Conservation (phyloP, 2,329 filamentous ascomycete species). For the Cladophialophora carrionii region DNA sequence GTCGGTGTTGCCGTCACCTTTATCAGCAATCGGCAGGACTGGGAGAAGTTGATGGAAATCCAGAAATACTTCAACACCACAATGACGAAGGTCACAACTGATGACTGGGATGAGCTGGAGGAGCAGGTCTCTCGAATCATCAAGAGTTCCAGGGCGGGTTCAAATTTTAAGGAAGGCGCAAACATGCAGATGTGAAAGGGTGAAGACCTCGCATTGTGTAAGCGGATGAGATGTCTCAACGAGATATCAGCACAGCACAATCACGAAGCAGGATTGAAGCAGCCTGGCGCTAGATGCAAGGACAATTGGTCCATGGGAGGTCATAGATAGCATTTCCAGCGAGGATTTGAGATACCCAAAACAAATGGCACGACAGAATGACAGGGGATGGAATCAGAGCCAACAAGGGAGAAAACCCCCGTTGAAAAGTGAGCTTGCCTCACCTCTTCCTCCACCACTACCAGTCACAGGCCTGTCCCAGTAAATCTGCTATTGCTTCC, state of each 20-base stretch:
- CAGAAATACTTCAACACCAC: constrained; percentile 77
- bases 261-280: neutral
- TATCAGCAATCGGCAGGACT: constrained; percentile 83
- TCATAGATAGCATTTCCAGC: constrained; percentile 12
- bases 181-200: constrained; percentile 19
- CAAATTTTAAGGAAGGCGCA: constrained; percentile 43
- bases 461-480: constrained; percentile 51
- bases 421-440: neutral
- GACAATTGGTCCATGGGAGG: neutral
- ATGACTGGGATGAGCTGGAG: constrained; percentile 91
- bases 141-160: constrained; percentile 58
- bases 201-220: too few relatives aligned
- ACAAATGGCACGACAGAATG: neutral
- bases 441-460: constrained; percentile 6
- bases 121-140: constrained; percentile 78
- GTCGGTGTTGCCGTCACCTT: constrained; percentile 96
- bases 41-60: constrained; percentile 77
- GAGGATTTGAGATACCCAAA: constrained; percentile 7
- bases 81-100: constrained; percentile 77
- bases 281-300: neutral
- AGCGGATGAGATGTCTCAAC: neutral
- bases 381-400: neutral
- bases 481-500: constrained; percentile 47
- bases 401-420: neutral
- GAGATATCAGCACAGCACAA: neutral